Base-by-base conservation (phyloP, 2,329 filamentous ascomycete genomes). In the Claviceps sp. region DNA sequence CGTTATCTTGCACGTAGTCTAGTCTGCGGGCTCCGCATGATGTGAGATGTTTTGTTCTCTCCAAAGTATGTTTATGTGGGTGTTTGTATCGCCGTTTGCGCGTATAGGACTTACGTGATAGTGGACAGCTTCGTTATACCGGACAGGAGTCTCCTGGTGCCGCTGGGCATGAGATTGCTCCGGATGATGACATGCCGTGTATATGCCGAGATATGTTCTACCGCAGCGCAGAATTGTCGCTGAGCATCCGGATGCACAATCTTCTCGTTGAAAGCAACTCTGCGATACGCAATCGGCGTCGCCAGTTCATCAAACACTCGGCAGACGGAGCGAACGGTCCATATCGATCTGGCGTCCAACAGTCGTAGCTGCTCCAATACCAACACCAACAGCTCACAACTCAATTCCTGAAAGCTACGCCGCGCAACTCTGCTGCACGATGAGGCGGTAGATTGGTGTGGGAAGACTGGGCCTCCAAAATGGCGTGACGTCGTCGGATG, bases 281-380 rank as follows among this genome's bases (percentile, higher is more conserved):
- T 62, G 36, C 64, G 64, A 57, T 74, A 76, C 41, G 63, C 59
- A 22, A 74, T 66, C 0, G 73, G 73, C 11, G 66, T 71, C 41
- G 67, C 65, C 36, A 54, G 67, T 16, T 63, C 62, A 51, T 73
- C 61, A 47, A 74, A 66, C 37, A 67, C 63, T 49, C 58, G 65
- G 41, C 68, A 74, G 22, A 70, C 57, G 48, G 63, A 57, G n/a
- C 72, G 69, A 50, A 63, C 60, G 40, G 57, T 55, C 20, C 61
- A 59, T 37, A 73, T 56, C 13, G 70, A 64, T 26, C 37, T 49
- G 24, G 46, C 16, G 16, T 54, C 46, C 46, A 49, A 22, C 9
- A 26, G 4, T 14, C 9, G 38, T 20, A 50, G n/a, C 52, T 50
- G 52, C 34, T 53, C 52, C 41, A 52, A 7, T 11, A 52, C 47